Percentiles rank a stretch among this genome's conserved stretches.
phyloP scores from a whole-genome alignment of 1,284 basidiomycete genomes.

The Stygiomarasmius scandens region DNA sequence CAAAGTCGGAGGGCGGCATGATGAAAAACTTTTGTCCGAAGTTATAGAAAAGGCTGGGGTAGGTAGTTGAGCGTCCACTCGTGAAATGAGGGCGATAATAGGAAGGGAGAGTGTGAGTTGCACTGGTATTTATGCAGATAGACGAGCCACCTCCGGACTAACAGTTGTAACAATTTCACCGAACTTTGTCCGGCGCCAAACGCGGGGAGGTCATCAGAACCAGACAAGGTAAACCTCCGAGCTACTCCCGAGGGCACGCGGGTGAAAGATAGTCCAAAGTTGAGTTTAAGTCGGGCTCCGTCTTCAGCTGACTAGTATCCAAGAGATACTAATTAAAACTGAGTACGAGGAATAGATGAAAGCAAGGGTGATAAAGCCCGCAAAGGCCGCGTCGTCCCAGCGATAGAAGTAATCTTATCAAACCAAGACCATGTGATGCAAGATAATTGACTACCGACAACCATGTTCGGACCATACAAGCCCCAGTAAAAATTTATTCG shows the following conservation, averaged over 20 bases:
- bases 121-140: background rate
- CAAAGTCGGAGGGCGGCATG: conserved; percentile 73
- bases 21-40: background rate
- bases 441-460: too few species aligned
- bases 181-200: background rate
- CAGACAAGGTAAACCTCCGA: background rate
- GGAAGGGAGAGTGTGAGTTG: background rate
- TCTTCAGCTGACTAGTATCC: background rate
- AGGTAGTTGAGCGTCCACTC: background rate
- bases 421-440: too few species aligned
- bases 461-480: too few species aligned
- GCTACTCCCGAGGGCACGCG: background rate
- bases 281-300: background rate
- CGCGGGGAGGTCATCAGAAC: background rate
- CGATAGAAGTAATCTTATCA: too few species aligned
- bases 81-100: background rate
- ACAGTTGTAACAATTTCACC: background rate
- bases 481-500: too few species aligned
- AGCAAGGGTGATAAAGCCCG: too few species aligned
- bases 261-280: background rate
- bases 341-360: too few species aligned
- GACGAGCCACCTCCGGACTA: background rate
- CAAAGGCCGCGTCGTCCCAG: too few species aligned
- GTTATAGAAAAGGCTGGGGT: background rate
- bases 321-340: background rate